phyloP scores from a whole-genome alignment of 345 rosid genomes.

The Populus simonii region DNA sequence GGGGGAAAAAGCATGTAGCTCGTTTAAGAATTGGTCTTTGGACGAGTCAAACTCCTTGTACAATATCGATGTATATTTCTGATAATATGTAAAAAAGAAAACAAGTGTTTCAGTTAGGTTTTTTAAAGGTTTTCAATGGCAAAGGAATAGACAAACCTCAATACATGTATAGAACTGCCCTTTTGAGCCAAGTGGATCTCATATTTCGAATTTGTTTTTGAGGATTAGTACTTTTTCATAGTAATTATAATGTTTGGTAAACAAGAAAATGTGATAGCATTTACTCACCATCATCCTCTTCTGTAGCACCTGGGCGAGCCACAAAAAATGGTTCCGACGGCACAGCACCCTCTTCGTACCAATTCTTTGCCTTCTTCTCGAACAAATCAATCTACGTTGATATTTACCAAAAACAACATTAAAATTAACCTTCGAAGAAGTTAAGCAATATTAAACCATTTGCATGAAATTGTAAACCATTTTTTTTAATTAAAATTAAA shows the following conservation, averaged over 20 bases:
- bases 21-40: not conserved
- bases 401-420: not conserved
- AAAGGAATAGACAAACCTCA: too few species aligned
- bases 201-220: not conserved
- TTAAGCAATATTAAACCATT: not conserved
- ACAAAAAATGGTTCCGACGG: conserved; percentile 95
- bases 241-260: not conserved
- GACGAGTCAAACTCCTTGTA: not conserved
- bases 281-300: conserved; percentile 91
- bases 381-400: conserved; percentile 60
- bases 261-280: not conserved
- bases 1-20: not conserved
- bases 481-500: too few species aligned
- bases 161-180: too few species aligned
- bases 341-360: conserved; percentile 72
- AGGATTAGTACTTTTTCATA: not conserved
- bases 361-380: conserved; percentile 69
- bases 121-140: too few species aligned
- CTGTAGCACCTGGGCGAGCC: conserved; percentile 73
- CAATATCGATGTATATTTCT: too few species aligned
- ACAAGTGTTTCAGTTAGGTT: not conserved
- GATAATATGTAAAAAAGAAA: not conserved
- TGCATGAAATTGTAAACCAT: not conserved
- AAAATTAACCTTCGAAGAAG: not conserved
- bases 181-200: not conserved